Evolutionary conservation across 1,139 yeast species (phyloP).

Genomic region (Suhomyces yuchorum): DNA sequence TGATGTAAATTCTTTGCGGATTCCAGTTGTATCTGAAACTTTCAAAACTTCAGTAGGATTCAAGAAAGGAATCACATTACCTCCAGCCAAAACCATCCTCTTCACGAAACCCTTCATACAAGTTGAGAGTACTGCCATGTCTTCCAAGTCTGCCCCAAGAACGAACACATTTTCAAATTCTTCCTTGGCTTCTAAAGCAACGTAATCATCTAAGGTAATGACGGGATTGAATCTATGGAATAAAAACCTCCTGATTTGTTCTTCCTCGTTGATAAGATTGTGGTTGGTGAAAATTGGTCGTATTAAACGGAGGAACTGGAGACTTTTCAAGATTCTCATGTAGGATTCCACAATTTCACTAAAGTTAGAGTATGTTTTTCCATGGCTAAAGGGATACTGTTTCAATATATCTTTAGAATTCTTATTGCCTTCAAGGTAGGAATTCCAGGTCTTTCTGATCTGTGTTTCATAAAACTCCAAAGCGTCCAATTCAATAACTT

Average conservation of each 20-base stretch:
- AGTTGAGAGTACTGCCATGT: conserved; percentile 9
- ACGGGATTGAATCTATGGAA: conserved; percentile 14
- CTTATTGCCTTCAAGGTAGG: conserved; percentile 7
- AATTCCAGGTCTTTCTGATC: conserved; percentile 15
- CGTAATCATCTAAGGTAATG: conserved; percentile 17
- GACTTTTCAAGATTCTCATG: conserved; percentile 6
- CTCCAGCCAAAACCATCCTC: conserved; percentile 14
- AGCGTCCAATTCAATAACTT: conserved; percentile 10
- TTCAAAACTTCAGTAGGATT: not conserved
- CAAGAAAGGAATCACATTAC: conserved; percentile 3
- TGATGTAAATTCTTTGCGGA: conserved; percentile 9
- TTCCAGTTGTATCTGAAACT: conserved; percentile 2
- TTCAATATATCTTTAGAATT: not conserved
- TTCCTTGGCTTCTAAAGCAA: not conserved
- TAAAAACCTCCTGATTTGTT: conserved; percentile 16
- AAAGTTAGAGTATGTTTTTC: conserved; percentile 2
- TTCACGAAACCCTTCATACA: conserved; percentile 4
- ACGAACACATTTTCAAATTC: conserved; percentile 15
- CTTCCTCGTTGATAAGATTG: not conserved
- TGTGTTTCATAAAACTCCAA: conserved; percentile 16
- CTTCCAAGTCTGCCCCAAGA: conserved; percentile 12
- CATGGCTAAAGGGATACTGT: conserved; percentile 14
- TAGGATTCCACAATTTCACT: conserved; percentile 13
- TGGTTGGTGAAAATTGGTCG: conserved; percentile 13
- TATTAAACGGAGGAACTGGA: conserved; percentile 11